These are phyloP conservation scores for Sinapis alba DNA, from an alignment of 441 rosid species.

Conservation along the genomic window DNA sequence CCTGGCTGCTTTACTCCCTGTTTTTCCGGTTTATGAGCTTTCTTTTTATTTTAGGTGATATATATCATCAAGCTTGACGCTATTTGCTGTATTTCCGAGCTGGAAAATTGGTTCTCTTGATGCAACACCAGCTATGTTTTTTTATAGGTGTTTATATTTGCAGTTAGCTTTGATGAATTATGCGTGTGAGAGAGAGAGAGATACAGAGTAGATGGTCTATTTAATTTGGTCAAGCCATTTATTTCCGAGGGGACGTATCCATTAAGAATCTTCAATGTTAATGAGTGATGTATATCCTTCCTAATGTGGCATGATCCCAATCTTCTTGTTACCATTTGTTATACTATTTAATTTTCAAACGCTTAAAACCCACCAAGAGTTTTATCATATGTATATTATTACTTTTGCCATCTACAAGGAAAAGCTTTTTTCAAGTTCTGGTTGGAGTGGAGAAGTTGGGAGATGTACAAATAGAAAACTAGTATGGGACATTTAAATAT, in stretches of 20 bases:
- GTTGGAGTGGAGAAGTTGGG: constrained; percentile 59
- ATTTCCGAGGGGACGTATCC: background rate
- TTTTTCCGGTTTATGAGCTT: constrained; percentile 18
- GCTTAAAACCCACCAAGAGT: background rate
- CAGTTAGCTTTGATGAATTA: background rate
- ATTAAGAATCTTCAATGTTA: background rate
- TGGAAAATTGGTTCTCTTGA: background rate
- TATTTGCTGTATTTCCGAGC: background rate
- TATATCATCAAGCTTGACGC: background rate
- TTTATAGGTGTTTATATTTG: background rate
- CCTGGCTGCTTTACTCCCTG: background rate
- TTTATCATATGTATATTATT: background rate
- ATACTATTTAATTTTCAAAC: background rate
- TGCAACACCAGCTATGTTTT: background rate
- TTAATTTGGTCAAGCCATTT: background rate
- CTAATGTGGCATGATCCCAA: background rate
- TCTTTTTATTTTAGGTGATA: background rate
- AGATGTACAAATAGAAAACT: constrained; percentile 48
- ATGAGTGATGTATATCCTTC: background rate
- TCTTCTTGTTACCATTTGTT: background rate
- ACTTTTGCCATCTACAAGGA: background rate
- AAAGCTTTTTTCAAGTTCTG: constrained; percentile 52
- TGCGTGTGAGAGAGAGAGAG: background rate
- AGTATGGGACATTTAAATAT: background rate
- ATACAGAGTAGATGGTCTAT: background rate